A percentile compares a stretch with the other conserved stretches of the same genome.
Conservation (phyloP, 805 yeast genomes). For the Priceomyces haplophilus region DNA sequence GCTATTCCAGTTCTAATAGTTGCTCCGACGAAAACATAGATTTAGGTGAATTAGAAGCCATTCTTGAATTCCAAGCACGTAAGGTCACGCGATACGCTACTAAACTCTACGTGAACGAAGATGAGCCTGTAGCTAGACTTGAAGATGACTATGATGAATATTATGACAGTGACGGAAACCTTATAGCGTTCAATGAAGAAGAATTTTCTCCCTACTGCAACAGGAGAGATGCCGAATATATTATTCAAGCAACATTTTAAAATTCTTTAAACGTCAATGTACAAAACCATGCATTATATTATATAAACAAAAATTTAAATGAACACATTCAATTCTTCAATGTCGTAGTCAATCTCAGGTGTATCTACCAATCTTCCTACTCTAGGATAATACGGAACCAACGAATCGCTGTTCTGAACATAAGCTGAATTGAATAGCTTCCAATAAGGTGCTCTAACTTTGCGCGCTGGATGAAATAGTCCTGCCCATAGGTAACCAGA, state of each 20-base stretch:
- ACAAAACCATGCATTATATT: not conserved
- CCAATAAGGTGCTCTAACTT: slow-evolving; percentile 86
- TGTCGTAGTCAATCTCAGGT: slow-evolving; percentile 20
- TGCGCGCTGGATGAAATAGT: slow-evolving; percentile 87
- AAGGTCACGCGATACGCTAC: slow-evolving; percentile 46
- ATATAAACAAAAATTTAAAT: slow-evolving; percentile 15
- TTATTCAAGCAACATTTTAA: slow-evolving; percentile 11
- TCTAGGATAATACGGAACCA: slow-evolving; percentile 81
- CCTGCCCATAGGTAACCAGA: slow-evolving; percentile 84
- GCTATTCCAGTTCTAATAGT: slow-evolving; percentile 23
- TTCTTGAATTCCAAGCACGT: slow-evolving; percentile 53
- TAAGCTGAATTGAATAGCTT: slow-evolving; percentile 73
- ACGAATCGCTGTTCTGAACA: slow-evolving; percentile 65
- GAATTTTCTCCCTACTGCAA: slow-evolving; percentile 8
- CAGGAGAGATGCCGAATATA: slow-evolving; percentile 11
- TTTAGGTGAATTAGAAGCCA: slow-evolving; percentile 24
- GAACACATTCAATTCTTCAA: slow-evolving; percentile 53
- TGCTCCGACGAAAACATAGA: slow-evolving; percentile 15
- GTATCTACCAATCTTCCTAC: slow-evolving; percentile 33
- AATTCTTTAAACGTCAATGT: not conserved
- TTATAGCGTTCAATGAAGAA: slow-evolving; percentile 5
- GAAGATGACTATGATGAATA: slow-evolving; percentile 20
- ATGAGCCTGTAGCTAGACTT: slow-evolving; percentile 20
- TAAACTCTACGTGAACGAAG: slow-evolving; percentile 35
- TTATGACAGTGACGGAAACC: slow-evolving; percentile 15